Conservation (phyloP, 148 eudicot species). For the Tetragonia tetragonoides region DNA sequence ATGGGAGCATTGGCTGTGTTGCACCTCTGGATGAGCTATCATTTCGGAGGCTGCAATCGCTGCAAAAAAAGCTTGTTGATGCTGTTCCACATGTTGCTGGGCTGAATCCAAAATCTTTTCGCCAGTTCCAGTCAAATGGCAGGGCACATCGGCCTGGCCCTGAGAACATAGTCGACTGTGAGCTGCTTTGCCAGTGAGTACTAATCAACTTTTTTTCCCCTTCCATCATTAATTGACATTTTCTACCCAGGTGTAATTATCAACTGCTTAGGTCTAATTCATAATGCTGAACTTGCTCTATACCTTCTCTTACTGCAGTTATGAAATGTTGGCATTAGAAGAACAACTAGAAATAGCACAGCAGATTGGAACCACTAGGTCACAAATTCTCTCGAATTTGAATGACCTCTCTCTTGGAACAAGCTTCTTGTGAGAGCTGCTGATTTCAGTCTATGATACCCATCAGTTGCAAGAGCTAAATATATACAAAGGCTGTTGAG, state of each 20-base stretch:
- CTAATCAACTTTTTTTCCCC: conserved; percentile 3
- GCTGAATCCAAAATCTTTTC: conserved; percentile 54
- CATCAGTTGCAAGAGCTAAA: neutral
- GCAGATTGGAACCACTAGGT: conserved; percentile 88
- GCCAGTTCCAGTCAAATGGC: conserved; percentile 77
- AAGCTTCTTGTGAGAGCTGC: conserved; percentile 69
- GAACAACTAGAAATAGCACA: conserved; percentile 89
- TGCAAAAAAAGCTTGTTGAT: conserved; percentile 90
- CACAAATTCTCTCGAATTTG: conserved; percentile 73
- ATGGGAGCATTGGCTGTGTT: conserved; percentile 93
- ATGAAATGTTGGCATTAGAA: conserved; percentile 83
- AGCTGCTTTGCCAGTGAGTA: conserved; percentile 85
- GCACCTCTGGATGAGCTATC: conserved; percentile 92
- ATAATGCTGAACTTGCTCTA: neutral
- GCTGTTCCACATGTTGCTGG: conserved; percentile 64
- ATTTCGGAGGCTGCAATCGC: conserved; percentile 88
- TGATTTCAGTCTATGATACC: neutral
- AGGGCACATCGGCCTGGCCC: conserved; percentile 97
- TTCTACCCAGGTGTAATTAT: neutral
- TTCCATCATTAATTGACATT: neutral
- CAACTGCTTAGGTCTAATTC: neutral
- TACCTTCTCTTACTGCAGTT: conserved; percentile 41
- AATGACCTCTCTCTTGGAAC: conserved; percentile 80
- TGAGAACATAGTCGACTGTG: conserved; percentile 88
- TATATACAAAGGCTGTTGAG: neutral